Evolutionary conservation across 768 basidiomycete genomes (phyloP), one percentile per base, ranked within the genome.

Genomic region (Tylopilus subfusipes): DNA sequence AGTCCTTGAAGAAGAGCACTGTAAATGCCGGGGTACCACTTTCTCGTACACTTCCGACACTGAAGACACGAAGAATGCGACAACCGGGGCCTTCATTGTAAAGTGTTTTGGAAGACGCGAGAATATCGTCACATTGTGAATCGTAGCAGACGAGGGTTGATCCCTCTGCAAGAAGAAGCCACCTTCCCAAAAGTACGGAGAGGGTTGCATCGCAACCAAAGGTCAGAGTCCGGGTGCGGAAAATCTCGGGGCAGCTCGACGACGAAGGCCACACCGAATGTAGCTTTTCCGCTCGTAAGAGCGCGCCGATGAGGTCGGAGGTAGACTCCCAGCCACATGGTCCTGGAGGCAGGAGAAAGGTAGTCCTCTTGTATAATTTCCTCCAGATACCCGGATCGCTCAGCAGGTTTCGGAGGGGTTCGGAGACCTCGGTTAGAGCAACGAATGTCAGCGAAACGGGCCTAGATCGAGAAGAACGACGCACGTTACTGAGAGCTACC

Each of bases 261-360:
- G 29, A 36, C 14, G 42, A 42, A 3, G 60, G 45, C 60, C 60
- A 61, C 16, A 50, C 29, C 2, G 48, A 42, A 48, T 40, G 2
- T 7, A 46, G 22, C 12, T 29, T 57, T 14, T 47, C 48, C 5
- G 50, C 52, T 22, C 42, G 45, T n/a, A 56, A 36, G 11, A 61
- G 59, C 10, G 27, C 25, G 9, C 42, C 29, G 34, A 46, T 11
- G 40, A 60, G 45, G 27, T 56, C 44, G 1, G 58, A 39, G 5
- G 53, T 34, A 25, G 59, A 44, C 42, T 61, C 54, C 59, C 58
- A 61, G 5, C 50, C 29, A 10, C 47, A 44, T 8, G 59, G 60
- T 19, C 59, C 59, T 7, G 51, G 36, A n/a, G 54, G 48, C 18
- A 52, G 22, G 10, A 47, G 34, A 33, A 45, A 10, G 2, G 24